These are phyloP conservation scores for Lactarius akahatsu DNA, from an alignment of 768 basidiomycete genomes.

Conservation along the genomic window DNA sequence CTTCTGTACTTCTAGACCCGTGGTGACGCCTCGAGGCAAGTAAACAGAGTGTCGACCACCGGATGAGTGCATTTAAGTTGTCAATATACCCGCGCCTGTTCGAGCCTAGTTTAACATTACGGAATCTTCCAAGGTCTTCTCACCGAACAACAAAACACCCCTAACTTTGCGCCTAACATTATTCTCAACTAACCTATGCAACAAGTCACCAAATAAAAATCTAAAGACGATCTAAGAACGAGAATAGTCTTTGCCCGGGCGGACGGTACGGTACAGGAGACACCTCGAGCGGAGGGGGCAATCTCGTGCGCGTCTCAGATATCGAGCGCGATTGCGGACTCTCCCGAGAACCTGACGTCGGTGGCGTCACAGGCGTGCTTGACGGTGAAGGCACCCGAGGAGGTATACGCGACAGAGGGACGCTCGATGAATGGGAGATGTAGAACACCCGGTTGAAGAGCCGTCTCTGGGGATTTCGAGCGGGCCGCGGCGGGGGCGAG, in stretches of 20 bases:
- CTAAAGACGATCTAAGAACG: constrained; percentile 5
- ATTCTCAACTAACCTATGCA: not conserved
- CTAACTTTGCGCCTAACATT: not conserved
- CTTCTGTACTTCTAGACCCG: not conserved
- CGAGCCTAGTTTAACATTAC: not conserved
- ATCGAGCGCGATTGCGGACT: not conserved
- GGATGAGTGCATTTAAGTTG: too few relatives aligned
- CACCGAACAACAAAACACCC: not conserved
- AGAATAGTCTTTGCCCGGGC: constrained; percentile 8
- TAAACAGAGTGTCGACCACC: not conserved
- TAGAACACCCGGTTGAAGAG: not conserved
- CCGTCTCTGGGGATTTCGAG: constrained; percentile 1
- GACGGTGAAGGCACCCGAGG: not conserved
- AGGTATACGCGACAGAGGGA: not conserved
- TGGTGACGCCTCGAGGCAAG: constrained; percentile 6
- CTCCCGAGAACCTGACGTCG: not conserved
- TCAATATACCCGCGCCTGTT: not conserved
- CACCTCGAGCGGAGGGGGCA: constrained; percentile 12
- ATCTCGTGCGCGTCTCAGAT: constrained; percentile 22
- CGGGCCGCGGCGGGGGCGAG: constrained; percentile 7
- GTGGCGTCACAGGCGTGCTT: not conserved
- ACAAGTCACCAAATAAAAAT: not conserved
- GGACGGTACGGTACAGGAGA: constrained; percentile 18
- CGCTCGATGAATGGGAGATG: not conserved
- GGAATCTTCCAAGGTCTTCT: not conserved